Percentiles rank a stretch among this genome's conserved stretches.
Evolutionary conservation across 371 early-diverging fungal species (phyloP).

Genomic region (Cokeromyces recurvatus): DNA sequence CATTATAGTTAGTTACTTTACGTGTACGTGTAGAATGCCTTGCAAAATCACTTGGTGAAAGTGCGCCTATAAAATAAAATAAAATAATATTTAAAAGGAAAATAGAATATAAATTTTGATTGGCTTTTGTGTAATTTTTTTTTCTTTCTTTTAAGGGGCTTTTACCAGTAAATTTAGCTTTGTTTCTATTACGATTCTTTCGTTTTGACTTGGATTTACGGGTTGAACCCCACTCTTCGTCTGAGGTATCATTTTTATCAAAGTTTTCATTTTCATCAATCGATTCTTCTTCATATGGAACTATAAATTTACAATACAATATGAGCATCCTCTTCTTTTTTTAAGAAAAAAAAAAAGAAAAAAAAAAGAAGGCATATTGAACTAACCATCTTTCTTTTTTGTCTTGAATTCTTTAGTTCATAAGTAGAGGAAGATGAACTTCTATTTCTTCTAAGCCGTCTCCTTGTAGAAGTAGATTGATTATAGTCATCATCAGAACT

Average conservation of each 20-base stretch:
- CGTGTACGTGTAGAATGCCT: conserved; percentile 47
- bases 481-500: conserved; percentile 22
- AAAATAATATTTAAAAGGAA: not conserved
- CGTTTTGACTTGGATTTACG: not conserved
- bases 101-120: not conserved
- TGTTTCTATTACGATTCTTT: not conserved
- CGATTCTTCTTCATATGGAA: too few relatives aligned
- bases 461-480: not conserved
- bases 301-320: not conserved
- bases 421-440: not conserved
- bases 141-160: not conserved
- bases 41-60: conserved; percentile 31
- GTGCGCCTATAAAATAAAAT: conserved; percentile 2
- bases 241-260: too few relatives aligned
- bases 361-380: too few relatives aligned
- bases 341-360: not conserved
- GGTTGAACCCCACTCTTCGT: not conserved
- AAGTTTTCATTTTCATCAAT: not conserved
- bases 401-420: not conserved
- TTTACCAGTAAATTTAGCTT: not conserved
- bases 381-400: not conserved
- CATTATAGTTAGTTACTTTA: conserved; percentile 49
- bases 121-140: not conserved
- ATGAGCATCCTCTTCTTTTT: not conserved
- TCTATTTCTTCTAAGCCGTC: too few relatives aligned